Base-by-base conservation (phyloP, 2,329 filamentous ascomycete species). In the Colletotrichum tamarilloi region DNA sequence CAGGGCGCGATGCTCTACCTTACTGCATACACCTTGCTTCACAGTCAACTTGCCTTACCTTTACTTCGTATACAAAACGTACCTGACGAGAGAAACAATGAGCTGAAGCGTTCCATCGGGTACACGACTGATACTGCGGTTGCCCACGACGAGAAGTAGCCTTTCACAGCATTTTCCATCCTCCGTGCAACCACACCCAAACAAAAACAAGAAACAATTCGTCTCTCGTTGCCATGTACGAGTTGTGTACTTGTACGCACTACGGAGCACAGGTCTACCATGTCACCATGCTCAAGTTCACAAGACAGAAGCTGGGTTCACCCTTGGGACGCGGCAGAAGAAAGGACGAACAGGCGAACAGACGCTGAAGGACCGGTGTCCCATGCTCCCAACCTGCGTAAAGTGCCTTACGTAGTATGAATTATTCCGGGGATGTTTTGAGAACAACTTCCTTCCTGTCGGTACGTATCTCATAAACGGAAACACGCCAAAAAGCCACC, bases 401-500 rank as follows among this genome's bases (percentile, higher is more conserved):
- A 35, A 1, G 32, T 35, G 32, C 11, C 32, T 35, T 35, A 24
- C 24, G 24, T 24, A 24, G 24, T 24, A 12, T 35, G 12, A 11
- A 35, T 35, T 35, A 12, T 35, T 71, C 70, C 26, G 62, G 71
- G 65, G 67, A 58, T 60, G 62, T 68, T 75, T 71, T 64, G 74
- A n/a, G 16, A 49, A 49, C 42, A 49, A 49, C 42, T 11, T 49
- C 7, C 42, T 49, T 49, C 42, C 19, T 49, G 6, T 19, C 16
- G 42, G 19, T 22, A 74, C 56, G 63, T 69, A 58, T 42, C 42
- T 19, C 19, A 49, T 58, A 67, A 57, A 63, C 65, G 64, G 74
- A 68, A 72, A 74, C 67, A 52, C 63, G 72, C 74, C 72, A 72
- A 38, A 38, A 19, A 30, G 42, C 19, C 19, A 56, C 72, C 71